These are phyloP conservation scores for Apiospora malaysiana DNA, from an alignment of 2,329 filamentous ascomycete species.

Conservation along the genomic window DNA sequence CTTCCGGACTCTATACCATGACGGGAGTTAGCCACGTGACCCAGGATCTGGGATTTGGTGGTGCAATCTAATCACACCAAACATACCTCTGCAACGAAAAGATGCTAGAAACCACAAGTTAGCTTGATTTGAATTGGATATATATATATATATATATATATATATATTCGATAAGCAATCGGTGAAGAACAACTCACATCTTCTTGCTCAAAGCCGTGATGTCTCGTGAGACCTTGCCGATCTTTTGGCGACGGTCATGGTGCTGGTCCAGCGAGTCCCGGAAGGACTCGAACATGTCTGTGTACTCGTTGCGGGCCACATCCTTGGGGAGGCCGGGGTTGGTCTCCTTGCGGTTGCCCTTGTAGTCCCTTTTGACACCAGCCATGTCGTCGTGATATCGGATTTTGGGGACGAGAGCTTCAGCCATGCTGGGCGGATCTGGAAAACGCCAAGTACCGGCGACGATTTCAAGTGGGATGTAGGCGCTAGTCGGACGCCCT, in stretches of 20 bases:
- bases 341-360: conserved; percentile 53
- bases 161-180: too few species aligned
- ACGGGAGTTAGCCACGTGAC: not conserved
- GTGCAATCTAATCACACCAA: conserved; percentile 17
- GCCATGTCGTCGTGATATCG: conserved; percentile 43
- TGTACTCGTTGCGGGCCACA: conserved; percentile 54
- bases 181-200: too few species aligned
- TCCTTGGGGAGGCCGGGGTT: conserved; percentile 35
- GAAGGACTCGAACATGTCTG: conserved; percentile 84
- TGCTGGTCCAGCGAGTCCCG: conserved; percentile 90
- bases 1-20: conserved; percentile 62
- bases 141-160: too few species aligned
- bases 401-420: conserved; percentile 34
- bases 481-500: not conserved
- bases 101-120: conserved; percentile 73
- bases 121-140: too few species aligned
- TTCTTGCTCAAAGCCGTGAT: conserved; percentile 96
- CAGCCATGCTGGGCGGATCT: conserved; percentile 27
- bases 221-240: conserved; percentile 90
- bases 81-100: conserved; percentile 80
- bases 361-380: conserved; percentile 59
- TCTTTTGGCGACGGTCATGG: conserved; percentile 87
- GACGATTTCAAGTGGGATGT: conserved; percentile 12
- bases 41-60: conserved; percentile 1
- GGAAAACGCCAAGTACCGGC: conserved; percentile 12